Percentiles rank a stretch among this genome's conserved stretches.
Evolutionary conservation across 2,329 filamentous ascomycete genomes (phyloP).

Genomic region (Penicillium sp.): DNA sequence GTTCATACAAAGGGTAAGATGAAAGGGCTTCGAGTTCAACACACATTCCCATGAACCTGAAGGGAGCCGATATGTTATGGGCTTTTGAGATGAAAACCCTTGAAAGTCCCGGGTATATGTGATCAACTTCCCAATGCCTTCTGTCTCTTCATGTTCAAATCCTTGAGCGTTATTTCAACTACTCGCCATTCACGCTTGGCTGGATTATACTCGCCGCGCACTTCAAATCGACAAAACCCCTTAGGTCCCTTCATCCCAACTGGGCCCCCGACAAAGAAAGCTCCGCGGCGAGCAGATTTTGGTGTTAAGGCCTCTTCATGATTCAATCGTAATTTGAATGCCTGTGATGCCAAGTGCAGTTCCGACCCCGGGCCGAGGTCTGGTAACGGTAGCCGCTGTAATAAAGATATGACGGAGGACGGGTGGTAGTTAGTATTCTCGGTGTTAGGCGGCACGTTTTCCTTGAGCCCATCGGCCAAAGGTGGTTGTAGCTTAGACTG

Average conservation of each 20-base stretch:
- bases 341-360: conserved; percentile 31
- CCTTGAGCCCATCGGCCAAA: conserved; percentile 13
- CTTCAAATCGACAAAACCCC: conserved; percentile 37
- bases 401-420: conserved; percentile 31
- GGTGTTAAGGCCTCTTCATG: conserved; percentile 21
- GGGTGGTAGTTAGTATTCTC: conserved; percentile 21
- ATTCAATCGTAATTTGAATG: conserved; percentile 32
- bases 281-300: conserved; percentile 30
- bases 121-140: conserved; percentile 23
- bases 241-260: conserved; percentile 34
- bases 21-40: not conserved
- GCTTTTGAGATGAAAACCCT: not conserved
- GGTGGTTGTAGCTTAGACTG: conserved; percentile 19
- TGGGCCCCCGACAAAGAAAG: conserved; percentile 35
- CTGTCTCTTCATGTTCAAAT: conserved; percentile 30
- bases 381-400: conserved; percentile 37
- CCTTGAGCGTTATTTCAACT: conserved; percentile 33
- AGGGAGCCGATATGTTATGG: not conserved
- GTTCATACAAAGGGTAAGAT: not conserved
- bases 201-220: conserved; percentile 38
- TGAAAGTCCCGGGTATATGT: not conserved
- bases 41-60: not conserved
- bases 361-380: conserved; percentile 36
- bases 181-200: conserved; percentile 28
- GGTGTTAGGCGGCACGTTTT: conserved; percentile 14